Conservation (phyloP, 768 basidiomycete genomes). For the Tylopilus felleus region DNA sequence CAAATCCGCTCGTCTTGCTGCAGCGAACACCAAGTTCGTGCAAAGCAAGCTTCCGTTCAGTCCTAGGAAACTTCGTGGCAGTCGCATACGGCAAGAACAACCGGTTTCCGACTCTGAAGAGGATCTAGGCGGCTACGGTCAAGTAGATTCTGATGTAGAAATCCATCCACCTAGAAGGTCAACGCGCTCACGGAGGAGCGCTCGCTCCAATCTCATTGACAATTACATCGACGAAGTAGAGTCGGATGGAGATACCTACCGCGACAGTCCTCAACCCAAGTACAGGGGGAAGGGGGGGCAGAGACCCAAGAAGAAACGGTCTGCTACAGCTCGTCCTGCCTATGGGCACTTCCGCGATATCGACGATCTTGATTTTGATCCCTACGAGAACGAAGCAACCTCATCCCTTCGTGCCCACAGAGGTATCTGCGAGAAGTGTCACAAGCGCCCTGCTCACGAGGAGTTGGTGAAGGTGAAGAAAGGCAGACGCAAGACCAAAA, state of each 20-base stretch:
- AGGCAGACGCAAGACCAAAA: slow-evolving; percentile 39
- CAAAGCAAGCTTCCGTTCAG: slow-evolving; percentile 57
- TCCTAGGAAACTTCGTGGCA: slow-evolving; percentile 56
- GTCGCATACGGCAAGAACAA: slow-evolving; percentile 22
- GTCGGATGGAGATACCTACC: slow-evolving; percentile 34
- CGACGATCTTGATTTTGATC: slow-evolving; percentile 38
- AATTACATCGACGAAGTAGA: slow-evolving; percentile 24
- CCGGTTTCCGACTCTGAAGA: slow-evolving; percentile 36
- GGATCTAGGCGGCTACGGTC: slow-evolving; percentile 38
- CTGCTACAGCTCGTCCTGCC: slow-evolving; percentile 41
- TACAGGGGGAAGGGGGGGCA: slow-evolving; percentile 3
- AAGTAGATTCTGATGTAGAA: slow-evolving; percentile 28
- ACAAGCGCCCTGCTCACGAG: slow-evolving; percentile 53
- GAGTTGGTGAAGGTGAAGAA: slow-evolving; percentile 43
- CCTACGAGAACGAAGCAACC: slow-evolving; percentile 53
- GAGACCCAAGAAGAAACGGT: slow-evolving; percentile 29
- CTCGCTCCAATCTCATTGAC: slow-evolving; percentile 36
- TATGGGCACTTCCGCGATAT: slow-evolving; percentile 47
- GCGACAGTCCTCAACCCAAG: slow-evolving; percentile 23
- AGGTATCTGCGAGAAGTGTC: slow-evolving; percentile 69
- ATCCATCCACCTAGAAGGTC: slow-evolving; percentile 41
- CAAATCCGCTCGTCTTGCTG: slow-evolving; percentile 18
- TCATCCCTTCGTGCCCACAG: slow-evolving; percentile 60
- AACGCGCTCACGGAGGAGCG: slow-evolving; percentile 41
- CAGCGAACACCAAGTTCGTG: not conserved